Percentiles rank a stretch among this genome's conserved stretches.
These are phyloP conservation scores for sunflower (Helianthus annuus) DNA, from an alignment of 129 eudicot species.

Conservation along the genomic window HanXRQr2.0-SUNRISE NC_035444.2:131730277-131730776, in stretches of 20 bases:
- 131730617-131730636: not conserved
- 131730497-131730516: not conserved
- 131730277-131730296: not conserved
- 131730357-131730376: not conserved
- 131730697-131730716: not conserved
- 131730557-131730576: not conserved
- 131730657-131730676: too few species aligned
- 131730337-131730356: not conserved
- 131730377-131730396: not conserved
- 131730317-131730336: not conserved
- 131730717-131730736: not conserved
- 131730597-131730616: not conserved
- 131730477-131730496: not conserved
- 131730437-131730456: not conserved
- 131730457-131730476: not conserved
- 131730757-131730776: not conserved
- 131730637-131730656: not conserved
- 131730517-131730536: not conserved
- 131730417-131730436: not conserved
- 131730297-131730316: not conserved
- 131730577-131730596: not conserved
- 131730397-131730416: not conserved
- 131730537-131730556: not conserved
- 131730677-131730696: not conserved
- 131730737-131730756: not conserved